Percentiles rank a stretch among this genome's conserved stretches.
Conservation (phyloP, 2,329 filamentous ascomycete species). For the Teratosphaeria epicoccoides region DNA sequence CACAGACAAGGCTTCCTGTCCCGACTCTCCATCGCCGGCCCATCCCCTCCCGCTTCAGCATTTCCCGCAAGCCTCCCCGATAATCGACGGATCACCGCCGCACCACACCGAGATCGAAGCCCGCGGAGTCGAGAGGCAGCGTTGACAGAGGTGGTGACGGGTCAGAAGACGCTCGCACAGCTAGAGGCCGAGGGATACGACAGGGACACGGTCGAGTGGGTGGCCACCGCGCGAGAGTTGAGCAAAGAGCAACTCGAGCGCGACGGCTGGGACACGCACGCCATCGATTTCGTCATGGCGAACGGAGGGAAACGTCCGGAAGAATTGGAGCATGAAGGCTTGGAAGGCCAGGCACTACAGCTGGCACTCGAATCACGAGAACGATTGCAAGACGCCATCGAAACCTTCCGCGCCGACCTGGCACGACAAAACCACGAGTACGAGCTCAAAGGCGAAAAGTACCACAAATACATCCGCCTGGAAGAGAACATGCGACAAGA, state of each 20-base stretch:
- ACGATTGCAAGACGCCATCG: constrained; percentile 1
- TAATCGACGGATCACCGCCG: constrained; percentile 18
- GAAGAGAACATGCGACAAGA: background rate
- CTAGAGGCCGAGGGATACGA: constrained; percentile 13
- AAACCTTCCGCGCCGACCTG: constrained; percentile 5
- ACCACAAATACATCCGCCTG: background rate
- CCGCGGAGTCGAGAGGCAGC: constrained; percentile 18
- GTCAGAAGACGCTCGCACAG: constrained; percentile 8
- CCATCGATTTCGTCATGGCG: constrained; percentile 12
- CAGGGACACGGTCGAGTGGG: constrained; percentile 18
- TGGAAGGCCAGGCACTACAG: constrained; percentile 8
- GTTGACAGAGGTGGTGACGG: constrained; percentile 16
- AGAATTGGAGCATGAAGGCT: constrained; percentile 9
- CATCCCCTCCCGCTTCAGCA: constrained; percentile 40
- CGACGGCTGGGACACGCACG: constrained; percentile 16
- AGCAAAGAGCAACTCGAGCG: constrained; percentile 16
- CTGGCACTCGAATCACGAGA: constrained; percentile 4
- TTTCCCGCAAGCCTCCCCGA: constrained; percentile 22
- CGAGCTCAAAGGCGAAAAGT: background rate
- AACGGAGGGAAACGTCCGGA: constrained; percentile 8
- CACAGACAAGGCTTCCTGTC: constrained; percentile 76
- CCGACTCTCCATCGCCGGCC: constrained; percentile 63
- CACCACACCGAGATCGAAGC: constrained; percentile 16
- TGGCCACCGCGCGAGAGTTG: constrained; percentile 12
- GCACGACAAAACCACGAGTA: background rate